Percentiles rank a stretch among this genome's conserved stretches.
phyloP scores from a whole-genome alignment of 176 grass and related monocot species.

The Elaeis guineensis region DNA sequence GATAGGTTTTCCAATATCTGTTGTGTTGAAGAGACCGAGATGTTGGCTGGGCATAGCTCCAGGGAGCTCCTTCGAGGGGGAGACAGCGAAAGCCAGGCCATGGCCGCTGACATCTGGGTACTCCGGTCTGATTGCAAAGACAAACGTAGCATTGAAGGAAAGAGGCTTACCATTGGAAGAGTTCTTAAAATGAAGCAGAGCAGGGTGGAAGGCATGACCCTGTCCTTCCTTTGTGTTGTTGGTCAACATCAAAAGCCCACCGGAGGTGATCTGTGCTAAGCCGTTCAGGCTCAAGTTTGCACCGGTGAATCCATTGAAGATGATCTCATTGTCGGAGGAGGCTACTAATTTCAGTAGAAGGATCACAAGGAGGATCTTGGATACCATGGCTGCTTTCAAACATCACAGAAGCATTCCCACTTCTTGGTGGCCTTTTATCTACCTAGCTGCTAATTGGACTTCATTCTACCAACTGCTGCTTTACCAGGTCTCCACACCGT shows the following conservation, averaged over 20 bases:
- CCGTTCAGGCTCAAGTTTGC: slow-evolving; percentile 19
- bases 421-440: too few species aligned
- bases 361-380: too few species aligned
- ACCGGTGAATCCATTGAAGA: slow-evolving; percentile 28
- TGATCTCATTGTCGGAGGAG: slow-evolving; percentile 3
- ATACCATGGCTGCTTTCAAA: too few species aligned
- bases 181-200: slow-evolving; percentile 27
- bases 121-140: slow-evolving; percentile 28
- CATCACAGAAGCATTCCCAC: too few species aligned
- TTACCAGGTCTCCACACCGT: too few species aligned
- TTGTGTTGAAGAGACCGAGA: slow-evolving; percentile 43
- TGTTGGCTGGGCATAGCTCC: slow-evolving; percentile 26
- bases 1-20: neutral
- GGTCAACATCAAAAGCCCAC: slow-evolving; percentile 39
- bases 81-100: slow-evolving; percentile 49
- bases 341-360: too few species aligned
- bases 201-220: slow-evolving; percentile 47
- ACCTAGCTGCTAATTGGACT: too few species aligned
- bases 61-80: slow-evolving; percentile 15
- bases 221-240: slow-evolving; percentile 27
- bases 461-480: too few species aligned
- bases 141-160: slow-evolving; percentile 71
- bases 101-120: slow-evolving; percentile 48
- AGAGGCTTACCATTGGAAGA: slow-evolving; percentile 15
- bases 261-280: slow-evolving; percentile 23